Evolutionary conservation across 2,329 filamentous ascomycete species (phyloP), one percentile per base, ranked within the genome.

Genomic region (Trichophaea hybrida): DNA sequence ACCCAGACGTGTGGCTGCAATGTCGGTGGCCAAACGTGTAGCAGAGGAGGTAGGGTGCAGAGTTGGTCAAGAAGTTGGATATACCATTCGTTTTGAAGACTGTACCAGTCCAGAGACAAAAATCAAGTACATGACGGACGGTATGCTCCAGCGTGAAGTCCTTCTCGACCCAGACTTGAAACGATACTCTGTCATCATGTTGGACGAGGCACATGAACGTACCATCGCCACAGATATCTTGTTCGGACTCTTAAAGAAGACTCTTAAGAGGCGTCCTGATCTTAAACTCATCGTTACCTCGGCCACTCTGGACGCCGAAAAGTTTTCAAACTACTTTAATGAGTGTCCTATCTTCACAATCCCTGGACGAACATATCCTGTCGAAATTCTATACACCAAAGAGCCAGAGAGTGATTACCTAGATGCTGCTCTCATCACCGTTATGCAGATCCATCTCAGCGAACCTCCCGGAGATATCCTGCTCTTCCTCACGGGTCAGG

Each of bases 101-200:
- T 86, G 84, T 71, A 96, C 91, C 0, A 87, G 84, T 65, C 82
- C 88, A 1, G 79, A 84, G 15, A 98, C 93, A 1, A 88, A 84
- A 70, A 95, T 98, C 76, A 98, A 98, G 75, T 98, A 98, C 75
- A 96, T 98, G 91, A 98, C 93, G 13, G 93, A 98, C 69, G 93
- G 93, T 73, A 97, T 97, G 87, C 80, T 98, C 71, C 84, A 96
- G 74, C 81, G 93, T 75, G 93, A 98, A 74, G 89, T 96, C 70
- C 78, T 98, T 55, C 79, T 96, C 66, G 93, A 98, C 71, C 86
- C 90, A 0, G 86, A 95, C 68, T 75, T 98, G 66, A 86, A 80
- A 69, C 82, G 86, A 65, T 98, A 98, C 70, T 94, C 89, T 0
- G 88, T 93, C 62, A 96, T 98, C 69, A 98, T 98, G 84, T 79